These are phyloP conservation scores for Aspergillus ochraceus DNA, from an alignment of 2,329 filamentous ascomycete genomes.

Conservation along the genomic window DNA sequence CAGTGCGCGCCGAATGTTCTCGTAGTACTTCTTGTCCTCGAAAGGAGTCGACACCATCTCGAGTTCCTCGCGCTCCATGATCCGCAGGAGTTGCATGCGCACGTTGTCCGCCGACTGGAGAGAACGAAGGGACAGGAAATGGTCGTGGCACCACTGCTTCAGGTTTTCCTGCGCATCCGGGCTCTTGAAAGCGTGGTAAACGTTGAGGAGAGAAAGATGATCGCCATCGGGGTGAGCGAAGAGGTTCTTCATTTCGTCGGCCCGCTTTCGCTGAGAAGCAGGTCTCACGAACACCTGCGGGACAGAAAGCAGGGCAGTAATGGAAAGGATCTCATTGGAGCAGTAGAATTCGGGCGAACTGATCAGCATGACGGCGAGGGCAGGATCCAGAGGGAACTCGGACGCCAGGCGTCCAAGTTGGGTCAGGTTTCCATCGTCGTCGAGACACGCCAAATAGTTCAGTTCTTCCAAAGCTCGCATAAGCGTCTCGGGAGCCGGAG, in stretches of 20 bases:
- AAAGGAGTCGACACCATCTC: constrained; percentile 87
- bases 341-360: constrained; percentile 97
- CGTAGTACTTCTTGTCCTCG: constrained; percentile 96
- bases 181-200: constrained; percentile 95
- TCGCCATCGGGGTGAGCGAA: constrained; percentile 94
- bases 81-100: constrained; percentile 83
- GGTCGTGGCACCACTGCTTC: constrained; percentile 94
- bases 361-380: constrained; percentile 96
- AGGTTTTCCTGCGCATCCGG: constrained; percentile 67
- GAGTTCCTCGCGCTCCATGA: constrained; percentile 91
- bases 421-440: constrained; percentile 94
- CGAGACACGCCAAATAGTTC: constrained; percentile 93
- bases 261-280: constrained; percentile 78
- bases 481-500: constrained; percentile 93
- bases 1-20: constrained; percentile 89
- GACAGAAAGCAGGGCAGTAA: constrained; percentile 90
- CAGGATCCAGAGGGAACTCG: constrained; percentile 91
- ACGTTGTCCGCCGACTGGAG: constrained; percentile 93
- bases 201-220: constrained; percentile 93
- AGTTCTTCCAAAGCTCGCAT: constrained; percentile 97
- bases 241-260: constrained; percentile 94
- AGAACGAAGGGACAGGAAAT: constrained; percentile 87
- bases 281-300: constrained; percentile 92
- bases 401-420: constrained; percentile 82
- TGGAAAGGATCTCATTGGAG: constrained; percentile 95